Evolutionary conservation across 495 filamentous ascomycete species (phyloP), one percentile per base, ranked within the genome.

Genomic region (Hypoxylon lienhwacheense): DNA sequence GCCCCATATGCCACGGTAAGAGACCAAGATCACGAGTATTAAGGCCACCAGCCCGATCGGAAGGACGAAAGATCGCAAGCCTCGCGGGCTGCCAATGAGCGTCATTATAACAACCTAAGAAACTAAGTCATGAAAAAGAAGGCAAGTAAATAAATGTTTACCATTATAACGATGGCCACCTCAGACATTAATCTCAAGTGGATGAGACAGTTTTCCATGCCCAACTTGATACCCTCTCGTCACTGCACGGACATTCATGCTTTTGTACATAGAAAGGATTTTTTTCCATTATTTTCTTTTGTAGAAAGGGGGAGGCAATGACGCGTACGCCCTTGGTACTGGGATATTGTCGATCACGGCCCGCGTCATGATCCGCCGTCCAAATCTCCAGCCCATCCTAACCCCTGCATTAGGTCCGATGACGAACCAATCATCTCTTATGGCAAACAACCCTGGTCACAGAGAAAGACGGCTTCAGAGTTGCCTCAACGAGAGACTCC

Each of bases 51-150:
- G 45, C 10, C 52, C 44, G 11, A 55, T 22, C 4, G 55, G 63
- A 36, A 66, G 52, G 17, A 58, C 26, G 37, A 66, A 17, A 40
- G 56, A 47, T 14, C 63, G 63, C 34, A 66, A 52, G 31, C 63
- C 63, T 37, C 63, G 25, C 5, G 63, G 63, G 36, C 47, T 58
- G n/a, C 59, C 55, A 22, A 66, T 40, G 19, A 66, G 47, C 7
- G 55, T 44, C 55, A 66, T 63, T 22, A 7, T 47, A 16, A 42
- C 42, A 16, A 26, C 12, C n/a, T 48, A 33, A 24, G 16, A 8
- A 47, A 22, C 6, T 59, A 53, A 52, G 55, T 43, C 11, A 31
- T 47, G 22, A 22, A 11, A n/a, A 40, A 36, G 10, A 12, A 34
- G 17, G 44, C 37, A 7, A 40, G 40, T 15, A 51, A 50, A 45